A percentile compares a stretch with the other conserved stretches of the same genome.
Evolutionary conservation across 257 asterid genomes (phyloP).

Genomic region (Lithospermum erythrorhizon): DNA sequence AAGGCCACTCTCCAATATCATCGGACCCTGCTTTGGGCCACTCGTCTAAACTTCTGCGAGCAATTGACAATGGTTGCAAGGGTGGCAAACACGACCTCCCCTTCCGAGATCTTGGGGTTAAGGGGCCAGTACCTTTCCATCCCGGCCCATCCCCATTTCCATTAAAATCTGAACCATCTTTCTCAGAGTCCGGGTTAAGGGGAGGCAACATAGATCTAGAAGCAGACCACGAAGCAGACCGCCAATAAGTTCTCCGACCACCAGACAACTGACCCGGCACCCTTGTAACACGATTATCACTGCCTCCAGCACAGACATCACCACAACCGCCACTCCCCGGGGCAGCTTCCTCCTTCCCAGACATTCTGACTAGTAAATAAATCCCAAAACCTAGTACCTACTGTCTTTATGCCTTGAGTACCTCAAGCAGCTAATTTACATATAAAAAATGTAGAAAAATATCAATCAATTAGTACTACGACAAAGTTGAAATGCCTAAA

Average conservation of each 20-base stretch:
- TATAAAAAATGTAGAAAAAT: too few relatives aligned
- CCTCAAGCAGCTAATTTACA: neutral
- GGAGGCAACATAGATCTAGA: conserved; percentile 38
- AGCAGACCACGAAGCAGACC: conserved; percentile 52
- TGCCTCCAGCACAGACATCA: conserved; percentile 19
- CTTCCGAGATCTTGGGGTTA: conserved; percentile 36
- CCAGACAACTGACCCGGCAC: conserved; percentile 19
- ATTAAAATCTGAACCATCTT: conserved; percentile 18
- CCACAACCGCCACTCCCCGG: conserved; percentile 11
- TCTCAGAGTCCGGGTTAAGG: conserved; percentile 30
- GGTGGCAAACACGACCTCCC: conserved; percentile 41
- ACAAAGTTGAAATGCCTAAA: conserved; percentile 16
- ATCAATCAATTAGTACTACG: neutral
- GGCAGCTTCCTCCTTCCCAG: conserved; percentile 32
- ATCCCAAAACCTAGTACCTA: neutral
- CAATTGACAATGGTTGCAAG: conserved; percentile 36
- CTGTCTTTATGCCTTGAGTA: neutral
- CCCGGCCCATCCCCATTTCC: conserved; percentile 16
- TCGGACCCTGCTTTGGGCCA: conserved; percentile 56
- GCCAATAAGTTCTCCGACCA: conserved; percentile 36
- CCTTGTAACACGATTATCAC: conserved; percentile 21
- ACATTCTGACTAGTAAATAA: conserved; percentile 22
- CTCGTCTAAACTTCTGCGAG: conserved; percentile 44
- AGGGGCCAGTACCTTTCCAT: conserved; percentile 20
- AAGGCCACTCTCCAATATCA: conserved; percentile 50